These are phyloP conservation scores for Cryptococcus hybrid DNA, from an alignment of 1,284 basidiomycete genomes.

Conservation along the genomic window DNA sequence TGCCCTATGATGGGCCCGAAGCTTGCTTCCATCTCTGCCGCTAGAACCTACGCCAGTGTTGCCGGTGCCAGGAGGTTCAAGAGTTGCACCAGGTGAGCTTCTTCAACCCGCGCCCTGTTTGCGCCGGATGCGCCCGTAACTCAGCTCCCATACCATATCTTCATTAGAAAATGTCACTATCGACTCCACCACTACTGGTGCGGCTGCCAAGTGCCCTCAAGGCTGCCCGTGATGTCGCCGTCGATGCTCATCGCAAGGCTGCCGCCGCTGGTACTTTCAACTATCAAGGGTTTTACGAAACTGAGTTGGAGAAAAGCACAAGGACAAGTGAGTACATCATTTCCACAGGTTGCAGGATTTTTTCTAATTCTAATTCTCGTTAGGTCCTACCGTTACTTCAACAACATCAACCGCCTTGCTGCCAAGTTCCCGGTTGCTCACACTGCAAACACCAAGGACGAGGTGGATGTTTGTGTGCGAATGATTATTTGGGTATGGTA, in stretches of 20 bases:
- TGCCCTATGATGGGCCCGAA: slow-evolving; percentile 93
- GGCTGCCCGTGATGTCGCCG: slow-evolving; percentile 76
- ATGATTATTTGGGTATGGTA: slow-evolving; percentile 99
- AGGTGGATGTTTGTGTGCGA: slow-evolving; percentile 99
- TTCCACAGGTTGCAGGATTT: background rate
- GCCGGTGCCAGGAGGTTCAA: slow-evolving; percentile 74
- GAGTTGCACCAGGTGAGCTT: slow-evolving; percentile 66
- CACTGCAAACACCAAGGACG: slow-evolving; percentile 79
- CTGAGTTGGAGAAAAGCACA: slow-evolving; percentile 96
- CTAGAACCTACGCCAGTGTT: slow-evolving; percentile 71
- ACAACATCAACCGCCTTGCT: slow-evolving; percentile 98
- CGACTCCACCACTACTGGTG: slow-evolving; percentile 48
- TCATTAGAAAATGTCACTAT: slow-evolving; percentile 63
- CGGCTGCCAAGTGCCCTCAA: slow-evolving; percentile 78
- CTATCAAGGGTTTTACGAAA: slow-evolving; percentile 86
- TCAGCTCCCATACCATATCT: background rate
- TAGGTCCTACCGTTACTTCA: slow-evolving; percentile 87
- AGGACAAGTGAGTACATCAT: slow-evolving; percentile 74
- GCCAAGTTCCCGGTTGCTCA: slow-evolving; percentile 95
- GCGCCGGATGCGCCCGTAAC: background rate
- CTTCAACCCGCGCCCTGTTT: background rate
- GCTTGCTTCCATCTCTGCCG: slow-evolving; percentile 54
- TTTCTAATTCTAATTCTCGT: background rate
- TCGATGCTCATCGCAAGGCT: slow-evolving; percentile 69
- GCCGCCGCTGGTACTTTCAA: slow-evolving; percentile 60